These are phyloP conservation scores for Buddleja alternifolia DNA, from an alignment of 257 asterid genomes.

Conservation along the genomic window DNA sequence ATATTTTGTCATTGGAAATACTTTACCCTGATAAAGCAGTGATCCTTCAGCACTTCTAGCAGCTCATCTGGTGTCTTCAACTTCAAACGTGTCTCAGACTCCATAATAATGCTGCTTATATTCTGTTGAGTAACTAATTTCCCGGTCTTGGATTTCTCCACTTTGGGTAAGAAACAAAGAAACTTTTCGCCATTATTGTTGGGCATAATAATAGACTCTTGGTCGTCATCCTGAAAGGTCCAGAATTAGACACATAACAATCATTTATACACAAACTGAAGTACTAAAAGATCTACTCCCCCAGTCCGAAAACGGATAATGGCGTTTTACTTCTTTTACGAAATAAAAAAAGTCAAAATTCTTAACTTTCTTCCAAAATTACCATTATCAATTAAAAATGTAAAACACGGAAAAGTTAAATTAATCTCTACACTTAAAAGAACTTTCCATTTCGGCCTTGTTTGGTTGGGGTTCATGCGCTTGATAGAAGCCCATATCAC, in stretches of 20 bases:
- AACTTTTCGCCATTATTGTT: conserved; percentile 80
- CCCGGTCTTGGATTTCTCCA: conserved; percentile 77
- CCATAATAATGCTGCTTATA: conserved; percentile 86
- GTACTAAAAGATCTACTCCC: conserved; percentile 13
- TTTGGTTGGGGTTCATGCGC: too few species aligned
- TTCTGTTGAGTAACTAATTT: conserved; percentile 71
- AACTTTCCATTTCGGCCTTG: too few species aligned
- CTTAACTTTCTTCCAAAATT: too few species aligned
- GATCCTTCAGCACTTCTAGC: conserved; percentile 83
- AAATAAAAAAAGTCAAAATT: too few species aligned
- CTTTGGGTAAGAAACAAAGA: conserved; percentile 87
- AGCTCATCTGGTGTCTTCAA: conserved; percentile 96
- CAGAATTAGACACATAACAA: conserved; percentile 19
- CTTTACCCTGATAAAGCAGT: conserved; percentile 82
- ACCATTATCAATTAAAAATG: too few species aligned
- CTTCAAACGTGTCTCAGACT: conserved; percentile 73
- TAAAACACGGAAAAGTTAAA: too few species aligned
- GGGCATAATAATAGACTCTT: conserved; percentile 77
- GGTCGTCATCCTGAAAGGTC: conserved; percentile 74
- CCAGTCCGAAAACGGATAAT: neutral
- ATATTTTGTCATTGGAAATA: conserved; percentile 19
- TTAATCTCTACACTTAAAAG: too few species aligned
- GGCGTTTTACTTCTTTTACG: too few species aligned
- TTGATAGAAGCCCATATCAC: too few species aligned
- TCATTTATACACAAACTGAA: conserved; percentile 18